Percentiles rank a stretch among this genome's conserved stretches.
phyloP scores from a whole-genome alignment of 2,329 filamentous ascomycete species.

The Xylariaceae sp. region DNA sequence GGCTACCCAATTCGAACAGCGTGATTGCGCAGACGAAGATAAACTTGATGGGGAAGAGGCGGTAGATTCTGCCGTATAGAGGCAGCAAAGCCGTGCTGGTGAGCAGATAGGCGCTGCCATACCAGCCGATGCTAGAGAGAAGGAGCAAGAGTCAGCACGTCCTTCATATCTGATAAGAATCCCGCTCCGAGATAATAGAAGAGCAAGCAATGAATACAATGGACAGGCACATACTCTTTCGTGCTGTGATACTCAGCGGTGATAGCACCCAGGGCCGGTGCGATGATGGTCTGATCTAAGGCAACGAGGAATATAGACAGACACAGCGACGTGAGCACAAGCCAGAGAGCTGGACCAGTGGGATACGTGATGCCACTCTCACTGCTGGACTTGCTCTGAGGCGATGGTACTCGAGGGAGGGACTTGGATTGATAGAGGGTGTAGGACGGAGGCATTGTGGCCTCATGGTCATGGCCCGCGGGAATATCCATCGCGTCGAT shows the following conservation, averaged over 20 bases:
- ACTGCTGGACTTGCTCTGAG: background rate
- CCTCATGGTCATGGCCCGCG: background rate
- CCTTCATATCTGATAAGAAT: background rate
- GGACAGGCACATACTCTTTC: background rate
- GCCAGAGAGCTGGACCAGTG: slow-evolving; percentile 17
- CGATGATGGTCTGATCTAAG: slow-evolving; percentile 24
- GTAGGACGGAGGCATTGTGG: background rate
- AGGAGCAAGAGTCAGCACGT: background rate
- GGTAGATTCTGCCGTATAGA: slow-evolving; percentile 37
- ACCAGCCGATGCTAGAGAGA: slow-evolving; percentile 26
- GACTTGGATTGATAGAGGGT: background rate
- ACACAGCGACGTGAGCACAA: slow-evolving; percentile 20
- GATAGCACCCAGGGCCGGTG: slow-evolving; percentile 25
- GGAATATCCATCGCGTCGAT: background rate
- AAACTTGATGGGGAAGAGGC: slow-evolving; percentile 33
- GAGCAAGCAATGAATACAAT: background rate
- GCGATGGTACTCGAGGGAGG: background rate
- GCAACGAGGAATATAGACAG: slow-evolving; percentile 23
- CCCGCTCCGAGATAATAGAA: background rate
- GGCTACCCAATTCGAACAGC: slow-evolving; percentile 36
- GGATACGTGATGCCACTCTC: slow-evolving; percentile 16
- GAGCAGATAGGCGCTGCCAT: slow-evolving; percentile 35
- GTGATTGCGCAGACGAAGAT: slow-evolving; percentile 30
- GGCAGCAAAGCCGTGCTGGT: slow-evolving; percentile 36
- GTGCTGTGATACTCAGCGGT: slow-evolving; percentile 12